Evolutionary conservation across 2,329 filamentous ascomycete genomes (phyloP).

Genomic region (Fusarium subtropicale): DNA sequence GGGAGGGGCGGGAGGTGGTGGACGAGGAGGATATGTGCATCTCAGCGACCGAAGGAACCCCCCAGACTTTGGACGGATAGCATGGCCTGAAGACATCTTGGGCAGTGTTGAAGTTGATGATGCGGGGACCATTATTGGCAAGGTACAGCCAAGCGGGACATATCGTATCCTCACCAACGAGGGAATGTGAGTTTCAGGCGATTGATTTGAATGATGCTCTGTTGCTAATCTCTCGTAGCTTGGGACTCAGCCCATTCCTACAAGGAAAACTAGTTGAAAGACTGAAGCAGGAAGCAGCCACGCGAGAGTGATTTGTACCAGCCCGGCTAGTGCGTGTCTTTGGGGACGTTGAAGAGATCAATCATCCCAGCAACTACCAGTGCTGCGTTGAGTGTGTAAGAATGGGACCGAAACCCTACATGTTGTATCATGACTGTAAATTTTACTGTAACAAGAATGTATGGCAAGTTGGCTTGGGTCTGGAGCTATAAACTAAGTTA

Average conservation of each 20-base stretch:
- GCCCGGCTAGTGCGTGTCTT: not conserved
- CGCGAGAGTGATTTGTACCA: conserved; percentile 45
- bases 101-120: conserved; percentile 74
- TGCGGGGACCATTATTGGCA: conserved; percentile 67
- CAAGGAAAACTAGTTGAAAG: conserved; percentile 65
- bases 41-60: conserved; percentile 73
- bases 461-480: not conserved
- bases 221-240: conserved; percentile 44
- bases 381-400: not conserved
- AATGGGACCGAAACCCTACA: not conserved
- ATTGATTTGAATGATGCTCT: not conserved
- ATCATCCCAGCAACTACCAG: not conserved
- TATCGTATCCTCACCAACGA: conserved; percentile 74
- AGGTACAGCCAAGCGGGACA: conserved; percentile 69
- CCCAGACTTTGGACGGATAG: conserved; percentile 74
- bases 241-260: conserved; percentile 58
- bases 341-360: not conserved
- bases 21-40: conserved; percentile 72
- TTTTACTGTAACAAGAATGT: conserved; percentile 9
- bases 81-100: conserved; percentile 76
- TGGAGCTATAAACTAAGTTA: not conserved
- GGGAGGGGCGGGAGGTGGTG: conserved; percentile 70
- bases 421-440: conserved; percentile 24
- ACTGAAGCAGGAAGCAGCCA: conserved; percentile 63
- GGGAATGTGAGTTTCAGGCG: conserved; percentile 69